Base-by-base conservation (phyloP, 768 basidiomycete species). In the Mrakia frigida region DNA sequence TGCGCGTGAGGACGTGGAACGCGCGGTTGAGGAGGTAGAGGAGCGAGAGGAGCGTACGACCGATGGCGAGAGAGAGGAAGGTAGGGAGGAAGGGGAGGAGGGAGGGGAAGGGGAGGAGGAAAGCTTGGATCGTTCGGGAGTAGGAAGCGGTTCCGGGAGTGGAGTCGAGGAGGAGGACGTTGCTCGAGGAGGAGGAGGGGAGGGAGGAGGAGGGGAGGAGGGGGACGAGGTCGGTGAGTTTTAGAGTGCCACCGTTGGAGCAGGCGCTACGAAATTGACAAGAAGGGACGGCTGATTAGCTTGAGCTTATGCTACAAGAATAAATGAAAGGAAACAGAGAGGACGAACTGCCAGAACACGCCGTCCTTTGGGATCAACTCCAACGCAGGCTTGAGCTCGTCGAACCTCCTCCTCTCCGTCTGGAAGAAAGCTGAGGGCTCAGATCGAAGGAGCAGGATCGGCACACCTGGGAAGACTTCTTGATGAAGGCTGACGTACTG, bases 151-250 rank as follows among this genome's bases (percentile, higher is more conserved):
- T 35, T 18, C 65, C 65, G 2, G 65, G 65, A 16, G 37, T 68
- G 9, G 65, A 68, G 65, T 68, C 65, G 65, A 68, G 65, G 33
- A 68, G 35, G 65, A 68, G 65, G 65, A 68, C 65, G 65, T 31
- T 33, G 6, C 37, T 10, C 6, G 65, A 10, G 37, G 23, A 37
- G 25, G 65, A 68, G 39, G 65, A 39, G 65, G 39, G 37, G 13
- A 23, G 65, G 7, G 16, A 35, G 18, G 63, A 65, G 63, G 33
- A 35, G 14, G 35, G 23, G 18, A 68, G 65, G 37, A 23, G 25
- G 39, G 25, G 3, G 65, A 39, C 14, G 37, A 68, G 16, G 35
- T 37, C 65, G 35, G 18, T 39, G 18, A 39, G 39, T 6, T 28
- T 25, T 25, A 56, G 56, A 25, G 56, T n/a, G 9, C 56, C 56